These are phyloP conservation scores for Aspergillus kassunensis DNA, from an alignment of 495 filamentous ascomycete species.

Conservation along the genomic window DNA sequence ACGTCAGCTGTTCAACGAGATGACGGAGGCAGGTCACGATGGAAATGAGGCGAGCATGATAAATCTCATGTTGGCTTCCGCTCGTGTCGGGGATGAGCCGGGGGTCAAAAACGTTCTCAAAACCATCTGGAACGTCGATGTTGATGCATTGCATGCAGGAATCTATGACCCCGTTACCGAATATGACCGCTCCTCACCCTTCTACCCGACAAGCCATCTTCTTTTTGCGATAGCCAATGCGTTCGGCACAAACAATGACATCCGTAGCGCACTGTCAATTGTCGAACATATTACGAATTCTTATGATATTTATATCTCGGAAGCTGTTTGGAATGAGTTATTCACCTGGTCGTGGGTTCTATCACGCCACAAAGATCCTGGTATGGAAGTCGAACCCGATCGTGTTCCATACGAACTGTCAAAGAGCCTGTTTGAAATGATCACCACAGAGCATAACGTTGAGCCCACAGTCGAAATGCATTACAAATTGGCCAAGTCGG, in stretches of 20 bases:
- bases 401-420: conserved; percentile 40
- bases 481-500: conserved; percentile 24
- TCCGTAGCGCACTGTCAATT: conserved; percentile 47
- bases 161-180: conserved; percentile 21
- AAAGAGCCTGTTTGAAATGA: conserved; percentile 46
- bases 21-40: conserved; percentile 42
- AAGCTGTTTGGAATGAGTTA: conserved; percentile 52
- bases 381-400: conserved; percentile 17
- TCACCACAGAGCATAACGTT: conserved; percentile 53
- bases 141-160: conserved; percentile 33
- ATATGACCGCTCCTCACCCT: conserved; percentile 43
- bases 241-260: conserved; percentile 54
- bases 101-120: conserved; percentile 47
- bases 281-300: conserved; percentile 54
- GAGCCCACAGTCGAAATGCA: conserved; percentile 50
- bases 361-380: conserved; percentile 29
- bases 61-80: conserved; percentile 52
- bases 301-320: conserved; percentile 49
- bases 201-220: conserved; percentile 51
- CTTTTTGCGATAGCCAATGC: conserved; percentile 56
- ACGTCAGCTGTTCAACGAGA: conserved; percentile 43
- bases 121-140: conserved; percentile 57
- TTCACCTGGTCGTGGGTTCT: conserved; percentile 58
- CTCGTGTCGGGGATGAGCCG: conserved; percentile 49
- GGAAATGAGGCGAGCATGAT: conserved; percentile 55